Percentiles rank a stretch among this genome's conserved stretches.
Evolutionary conservation across 176 grass and related monocot species (phyloP).

Genomic region (Oryza glaberrima): DNA sequence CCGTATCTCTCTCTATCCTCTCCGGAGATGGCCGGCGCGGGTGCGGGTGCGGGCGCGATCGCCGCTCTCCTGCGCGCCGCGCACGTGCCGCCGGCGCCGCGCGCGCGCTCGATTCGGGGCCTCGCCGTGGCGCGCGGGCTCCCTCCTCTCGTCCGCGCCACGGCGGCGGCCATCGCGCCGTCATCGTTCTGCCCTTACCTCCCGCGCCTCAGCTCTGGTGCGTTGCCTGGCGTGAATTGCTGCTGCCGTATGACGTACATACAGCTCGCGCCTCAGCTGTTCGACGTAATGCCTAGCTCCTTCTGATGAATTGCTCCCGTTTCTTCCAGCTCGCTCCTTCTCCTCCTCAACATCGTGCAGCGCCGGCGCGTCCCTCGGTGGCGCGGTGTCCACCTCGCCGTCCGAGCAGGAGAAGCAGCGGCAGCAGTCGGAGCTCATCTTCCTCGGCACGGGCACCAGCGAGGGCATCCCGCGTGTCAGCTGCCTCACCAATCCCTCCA

Average conservation of each 20-base stretch:
- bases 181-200: neutral
- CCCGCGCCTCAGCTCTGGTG: slow-evolving; percentile 33
- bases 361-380: neutral
- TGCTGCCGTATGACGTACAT: neutral
- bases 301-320: neutral
- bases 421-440: slow-evolving; percentile 78
- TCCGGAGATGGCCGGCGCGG: slow-evolving; percentile 32
- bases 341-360: neutral
- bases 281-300: slow-evolving; percentile 42
- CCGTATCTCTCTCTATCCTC: neutral
- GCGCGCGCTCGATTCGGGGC: neutral
- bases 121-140: neutral
- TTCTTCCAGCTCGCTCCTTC: slow-evolving; percentile 38
- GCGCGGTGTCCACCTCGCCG: neutral
- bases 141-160: slow-evolving; percentile 1
- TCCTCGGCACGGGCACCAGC: slow-evolving; percentile 93
- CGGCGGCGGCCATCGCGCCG: neutral
- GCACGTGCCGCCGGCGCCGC: slow-evolving; percentile 5
- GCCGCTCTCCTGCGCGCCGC: slow-evolving; percentile 14
- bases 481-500: slow-evolving; percentile 76
- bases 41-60: slow-evolving; percentile 40
- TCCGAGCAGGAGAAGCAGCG: neutral
- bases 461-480: slow-evolving; percentile 91
- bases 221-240: neutral
- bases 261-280: neutral